These are phyloP conservation scores for Metschnikowia henanensis DNA, from an alignment of 805 yeast genomes.

Conservation along the genomic window DNA sequence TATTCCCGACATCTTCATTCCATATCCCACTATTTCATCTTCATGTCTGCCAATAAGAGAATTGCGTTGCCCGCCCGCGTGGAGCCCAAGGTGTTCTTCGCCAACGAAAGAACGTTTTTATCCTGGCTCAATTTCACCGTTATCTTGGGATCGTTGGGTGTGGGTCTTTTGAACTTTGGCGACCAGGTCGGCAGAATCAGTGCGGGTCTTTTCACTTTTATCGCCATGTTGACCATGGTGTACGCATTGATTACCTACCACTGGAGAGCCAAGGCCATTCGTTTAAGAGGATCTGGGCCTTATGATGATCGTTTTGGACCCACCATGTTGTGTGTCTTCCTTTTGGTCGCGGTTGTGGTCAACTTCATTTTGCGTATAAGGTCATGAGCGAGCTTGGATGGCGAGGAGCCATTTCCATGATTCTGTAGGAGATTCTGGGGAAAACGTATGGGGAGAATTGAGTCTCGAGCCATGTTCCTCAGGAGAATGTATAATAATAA, in stretches of 20 bases:
- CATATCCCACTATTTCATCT: no score
- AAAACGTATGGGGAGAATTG: no score
- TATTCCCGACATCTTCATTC: no score
- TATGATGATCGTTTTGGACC: conserved; percentile 99
- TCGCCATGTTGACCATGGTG: conserved; percentile 97
- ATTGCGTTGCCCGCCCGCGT: conserved; percentile 97
- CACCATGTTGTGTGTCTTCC: conserved; percentile 92
- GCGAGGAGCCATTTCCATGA: background rate
- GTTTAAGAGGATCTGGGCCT: conserved; percentile 98
- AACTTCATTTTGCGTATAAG: conserved; percentile 85
- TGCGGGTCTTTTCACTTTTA: conserved; percentile 91
- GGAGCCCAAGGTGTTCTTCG: conserved; percentile 98
- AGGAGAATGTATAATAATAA: no score
- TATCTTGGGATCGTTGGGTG: conserved; percentile 93
- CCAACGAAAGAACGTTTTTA: conserved; percentile 96
- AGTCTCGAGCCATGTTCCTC: no score
- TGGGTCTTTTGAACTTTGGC: conserved; percentile 95
- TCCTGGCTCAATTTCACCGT: conserved; percentile 99
- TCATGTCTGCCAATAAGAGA: conserved; percentile 56
- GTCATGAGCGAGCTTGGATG: conserved; percentile 15
- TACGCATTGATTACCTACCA: conserved; percentile 95
- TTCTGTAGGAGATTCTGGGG: no score
- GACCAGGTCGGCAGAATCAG: conserved; percentile 89
- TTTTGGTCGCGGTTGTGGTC: conserved; percentile 89
- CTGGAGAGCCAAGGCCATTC: conserved; percentile 99